Conservation (phyloP, 352 stramenopile genomes). For the Globisporangium paddicum region DNA sequence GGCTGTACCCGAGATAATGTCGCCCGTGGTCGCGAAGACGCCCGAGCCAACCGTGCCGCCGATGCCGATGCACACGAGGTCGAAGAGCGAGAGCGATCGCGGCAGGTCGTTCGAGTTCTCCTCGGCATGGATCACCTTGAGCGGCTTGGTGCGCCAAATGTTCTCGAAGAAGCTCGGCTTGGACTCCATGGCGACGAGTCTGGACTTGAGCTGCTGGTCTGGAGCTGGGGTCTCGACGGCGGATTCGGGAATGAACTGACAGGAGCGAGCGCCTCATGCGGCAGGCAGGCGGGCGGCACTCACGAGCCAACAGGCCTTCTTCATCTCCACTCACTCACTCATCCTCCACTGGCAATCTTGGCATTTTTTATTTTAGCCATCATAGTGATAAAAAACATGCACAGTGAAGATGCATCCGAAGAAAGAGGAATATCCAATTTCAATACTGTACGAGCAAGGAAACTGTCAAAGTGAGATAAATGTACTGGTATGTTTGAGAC, state of each 20-base stretch:
- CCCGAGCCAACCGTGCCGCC: conserved; percentile 89
- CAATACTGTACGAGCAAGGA: too few relatives aligned
- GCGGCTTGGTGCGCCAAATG: conserved; percentile 68
- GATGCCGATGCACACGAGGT: conserved; percentile 91
- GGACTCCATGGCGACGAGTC: conserved; percentile 6
- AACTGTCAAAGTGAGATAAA: too few relatives aligned
- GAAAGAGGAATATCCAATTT: too few relatives aligned
- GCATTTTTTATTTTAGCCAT: too few relatives aligned
- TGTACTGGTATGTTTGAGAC: too few relatives aligned
- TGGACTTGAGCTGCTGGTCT: not conserved
- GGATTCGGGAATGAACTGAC: conserved; percentile 10
- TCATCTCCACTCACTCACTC: too few relatives aligned
- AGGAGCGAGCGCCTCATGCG: too few relatives aligned
- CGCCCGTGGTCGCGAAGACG: conserved; percentile 85
- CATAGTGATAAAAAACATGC: too few relatives aligned
- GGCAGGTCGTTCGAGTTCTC: conserved; percentile 61
- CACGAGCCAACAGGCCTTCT: too few relatives aligned
- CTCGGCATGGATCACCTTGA: conserved; percentile 71
- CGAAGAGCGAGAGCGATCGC: conserved; percentile 76
- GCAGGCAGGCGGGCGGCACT: not conserved
- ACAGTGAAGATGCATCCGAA: too few relatives aligned
- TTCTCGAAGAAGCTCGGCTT: conserved; percentile 42
- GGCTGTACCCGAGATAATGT: conserved; percentile 69
- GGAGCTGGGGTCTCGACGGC: not conserved
- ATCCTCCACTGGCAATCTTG: too few relatives aligned